These are phyloP conservation scores for Lentinus tigrinus DNA, from an alignment of 768 basidiomycete species.

Conservation along the genomic window DNA sequence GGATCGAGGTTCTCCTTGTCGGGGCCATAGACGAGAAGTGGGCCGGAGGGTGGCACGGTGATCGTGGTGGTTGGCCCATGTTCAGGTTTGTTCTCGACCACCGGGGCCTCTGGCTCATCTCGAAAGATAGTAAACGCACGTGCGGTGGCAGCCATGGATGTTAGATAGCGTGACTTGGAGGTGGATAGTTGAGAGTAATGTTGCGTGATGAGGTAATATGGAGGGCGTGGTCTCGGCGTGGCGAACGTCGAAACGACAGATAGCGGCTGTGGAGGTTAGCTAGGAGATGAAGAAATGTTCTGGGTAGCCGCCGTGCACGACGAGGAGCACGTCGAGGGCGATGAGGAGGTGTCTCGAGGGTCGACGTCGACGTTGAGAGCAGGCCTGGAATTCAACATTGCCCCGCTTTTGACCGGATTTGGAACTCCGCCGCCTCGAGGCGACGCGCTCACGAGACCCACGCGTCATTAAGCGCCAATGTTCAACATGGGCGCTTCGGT, in stretches of 20 bases:
- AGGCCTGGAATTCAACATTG: constrained; percentile 11
- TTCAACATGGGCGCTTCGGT: neutral
- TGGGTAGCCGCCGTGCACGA: neutral
- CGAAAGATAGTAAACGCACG: constrained; percentile 27
- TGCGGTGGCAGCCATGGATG: constrained; percentile 15
- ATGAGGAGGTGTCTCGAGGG: constrained; percentile 6
- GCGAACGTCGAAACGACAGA: constrained; percentile 11
- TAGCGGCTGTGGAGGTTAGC: neutral
- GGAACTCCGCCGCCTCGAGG: constrained; percentile 4
- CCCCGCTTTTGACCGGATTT: constrained; percentile 2
- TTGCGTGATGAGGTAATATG: neutral
- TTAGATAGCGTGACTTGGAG: neutral
- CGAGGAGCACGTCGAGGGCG: neutral
- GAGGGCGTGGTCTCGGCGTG: neutral
- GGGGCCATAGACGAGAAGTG: constrained; percentile 26
- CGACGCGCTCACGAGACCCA: neutral
- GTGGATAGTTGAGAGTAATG: neutral
- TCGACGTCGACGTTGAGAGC: constrained; percentile 16
- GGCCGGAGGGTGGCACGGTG: constrained; percentile 19
- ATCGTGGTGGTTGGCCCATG: constrained; percentile 10
- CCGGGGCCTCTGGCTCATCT: constrained; percentile 20
- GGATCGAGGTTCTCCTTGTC: constrained; percentile 85
- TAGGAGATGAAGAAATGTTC: neutral
- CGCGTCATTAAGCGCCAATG: neutral
- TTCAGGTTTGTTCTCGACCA: constrained; percentile 28